Base-by-base conservation (phyloP, 441 rosid species). In the Eruca vesicaria region DNA sequence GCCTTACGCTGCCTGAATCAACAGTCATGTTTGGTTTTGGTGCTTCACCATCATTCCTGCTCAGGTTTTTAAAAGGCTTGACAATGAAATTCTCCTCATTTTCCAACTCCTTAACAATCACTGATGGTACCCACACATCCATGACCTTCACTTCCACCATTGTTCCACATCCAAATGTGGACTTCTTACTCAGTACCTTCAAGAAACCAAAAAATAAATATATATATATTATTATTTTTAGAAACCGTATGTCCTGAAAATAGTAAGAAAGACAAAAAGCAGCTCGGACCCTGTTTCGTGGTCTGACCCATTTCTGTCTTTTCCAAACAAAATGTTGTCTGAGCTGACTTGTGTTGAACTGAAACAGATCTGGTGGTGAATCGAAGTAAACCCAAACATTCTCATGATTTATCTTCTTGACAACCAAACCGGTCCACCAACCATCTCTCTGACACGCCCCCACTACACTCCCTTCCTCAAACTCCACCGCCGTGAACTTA, bases 61-160 rank as follows among this genome's bases (percentile, higher is more conserved):
- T 61, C 7, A 76, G 35, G 72, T 58, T 36, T 38, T 74, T 78
- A 71, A 66, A 36, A n/a, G 36, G 76, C 83, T 84, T 87, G 35
- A 89, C 92, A 57, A 79, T 48, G 80, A 78, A 68, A n/a, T 5
- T 82, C 48, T 84, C 80, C 9, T 56, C 31, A 12, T 81, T 74
- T 52, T 5, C 86, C 57, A 50, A 64, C 79, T 86, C 89, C 76
- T 84, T 82, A 14, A 89, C 58, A 45, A 89, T 78, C 28, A 84
- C 67, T 26, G 89, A 86, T 45, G 90, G 90, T 66, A 78, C 67
- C 94, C 94, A 89, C 59, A 81, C 72, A 72, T 81, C 84, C 77
- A 57, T 81, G 50, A 85, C 84, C 71, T 85, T 57, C 19, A 57
- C 62, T 57, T 57, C 92, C 33, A 85, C 88, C 9, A 36, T 69